A percentile compares a stretch with the other conserved stretches of the same genome.
Conservation (phyloP, 345 rosid genomes). For the Citrus medica region DNA sequence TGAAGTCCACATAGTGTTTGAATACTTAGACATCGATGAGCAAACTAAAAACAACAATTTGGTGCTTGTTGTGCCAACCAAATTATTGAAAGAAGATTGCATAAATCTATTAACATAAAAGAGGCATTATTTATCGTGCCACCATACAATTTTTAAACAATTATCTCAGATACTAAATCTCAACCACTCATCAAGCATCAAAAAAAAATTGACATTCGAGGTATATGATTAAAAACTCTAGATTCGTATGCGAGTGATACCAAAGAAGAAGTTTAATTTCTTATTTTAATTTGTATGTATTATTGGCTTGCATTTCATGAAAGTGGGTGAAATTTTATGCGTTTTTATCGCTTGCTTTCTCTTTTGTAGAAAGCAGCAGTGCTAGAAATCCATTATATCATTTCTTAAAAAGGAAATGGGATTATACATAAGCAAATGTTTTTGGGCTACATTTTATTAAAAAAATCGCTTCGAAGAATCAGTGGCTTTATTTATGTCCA, state of each 20-base stretch:
- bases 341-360: neutral
- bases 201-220: neutral
- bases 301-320: constrained; percentile 3
- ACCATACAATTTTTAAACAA: neutral
- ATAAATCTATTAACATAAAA: neutral
- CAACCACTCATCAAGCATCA: neutral
- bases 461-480: neutral
- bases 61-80: neutral
- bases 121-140: neutral
- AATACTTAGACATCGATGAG: neutral
- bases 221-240: neutral
- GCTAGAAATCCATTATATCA: neutral
- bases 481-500: neutral
- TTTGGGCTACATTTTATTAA: neutral
- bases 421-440: neutral
- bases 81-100: neutral
- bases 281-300: neutral
- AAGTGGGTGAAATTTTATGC: constrained; percentile 4
- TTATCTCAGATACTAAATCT: neutral
- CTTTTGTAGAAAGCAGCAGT: neutral
- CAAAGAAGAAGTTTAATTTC: neutral
- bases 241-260: neutral
- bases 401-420: constrained; percentile 2
- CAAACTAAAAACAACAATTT: neutral
- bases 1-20: neutral